A percentile compares a stretch with the other conserved stretches of the same genome.
These are phyloP conservation scores for Calonectria henricotiae DNA, from an alignment of 2,329 filamentous ascomycete species.

Conservation along the genomic window DNA sequence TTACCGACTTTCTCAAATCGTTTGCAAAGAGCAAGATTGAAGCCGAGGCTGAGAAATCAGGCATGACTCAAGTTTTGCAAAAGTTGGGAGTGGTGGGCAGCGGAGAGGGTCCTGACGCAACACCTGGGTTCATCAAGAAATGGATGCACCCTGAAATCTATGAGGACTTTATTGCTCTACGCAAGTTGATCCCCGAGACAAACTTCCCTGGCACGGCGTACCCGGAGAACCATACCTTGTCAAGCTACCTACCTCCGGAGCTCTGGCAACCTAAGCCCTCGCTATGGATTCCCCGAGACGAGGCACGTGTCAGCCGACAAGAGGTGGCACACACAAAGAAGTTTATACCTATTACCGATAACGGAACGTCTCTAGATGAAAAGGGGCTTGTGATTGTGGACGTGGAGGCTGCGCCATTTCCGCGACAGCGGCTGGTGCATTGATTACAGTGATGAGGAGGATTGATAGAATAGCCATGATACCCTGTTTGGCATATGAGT, in stretches of 20 bases:
- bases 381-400: conserved; percentile 58
- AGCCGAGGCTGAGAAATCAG: conserved; percentile 47
- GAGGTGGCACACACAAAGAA: conserved; percentile 82
- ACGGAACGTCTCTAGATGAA: conserved; percentile 55
- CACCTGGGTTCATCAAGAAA: conserved; percentile 72
- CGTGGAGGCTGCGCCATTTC: conserved; percentile 60
- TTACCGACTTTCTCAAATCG: conserved; percentile 57
- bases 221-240: conserved; percentile 71
- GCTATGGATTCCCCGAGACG: conserved; percentile 89
- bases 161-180: conserved; percentile 80
- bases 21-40: conserved; percentile 59
- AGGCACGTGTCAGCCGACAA: conserved; percentile 81
- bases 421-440: conserved; percentile 58
- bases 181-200: conserved; percentile 77
- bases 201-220: conserved; percentile 64
- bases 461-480: conserved; percentile 48
- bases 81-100: conserved; percentile 52
- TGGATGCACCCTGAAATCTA: conserved; percentile 87
- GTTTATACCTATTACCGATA: conserved; percentile 84
- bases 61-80: conserved; percentile 51
- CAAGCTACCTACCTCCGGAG: conserved; percentile 78
- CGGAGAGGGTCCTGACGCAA: conserved; percentile 49
- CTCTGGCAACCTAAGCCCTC: conserved; percentile 75
- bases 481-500: conserved; percentile 50
- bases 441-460: conserved; percentile 52